Evolutionary conservation across 176 grass and related monocot genomes (phyloP), one percentile per base, ranked within the genome.

Genomic region (Rhynchospora pubera): DNA sequence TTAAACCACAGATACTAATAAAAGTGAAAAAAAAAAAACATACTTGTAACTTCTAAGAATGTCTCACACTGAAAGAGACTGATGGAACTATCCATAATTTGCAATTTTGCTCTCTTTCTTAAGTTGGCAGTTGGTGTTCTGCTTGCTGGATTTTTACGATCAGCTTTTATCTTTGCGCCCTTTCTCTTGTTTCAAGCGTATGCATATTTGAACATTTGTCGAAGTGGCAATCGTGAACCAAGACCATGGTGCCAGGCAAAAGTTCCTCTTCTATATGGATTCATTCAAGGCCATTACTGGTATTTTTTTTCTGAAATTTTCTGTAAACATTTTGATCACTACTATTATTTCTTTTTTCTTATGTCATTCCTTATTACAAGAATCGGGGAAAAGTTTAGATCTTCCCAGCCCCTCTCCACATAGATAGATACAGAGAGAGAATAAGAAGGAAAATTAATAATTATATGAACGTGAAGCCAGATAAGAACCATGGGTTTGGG

Each of bases 271-370:
- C 65, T 98, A 77, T 98, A 98, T 88, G 87, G 92, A 70, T 98
- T 91, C 81, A 87, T 98, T 84, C 92, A 98, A 81, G 92, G 85
- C 79, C 90, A 94, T 65, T 98, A 94, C 79, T 98, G 95, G 92
- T 98, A 98, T 81, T 79, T 85, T 39, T 5, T 80, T 86, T 80
- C 39, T 59, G 21, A 9, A 55, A 28, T 76, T 76, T 76, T 76
- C 4, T 14, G 13, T 53, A 0, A 16, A 15, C 71, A 52, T 75
- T 28, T 75, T 53, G 21, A 51, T 52, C 5, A 12, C 22, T 28
- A 30, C 15, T 43, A 43, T 39, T 18, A 39, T 53, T 75, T 52
- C 2, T 53, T 75, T 69, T 5, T 75, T 75, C 22, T 52, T 75
- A 16, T 23, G 22, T 47, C 71, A 75, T 15, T 52, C 12, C 9